These are phyloP conservation scores for Venustampulla echinocandica DNA, from an alignment of 495 filamentous ascomycete genomes.

Conservation along the genomic window DNA sequence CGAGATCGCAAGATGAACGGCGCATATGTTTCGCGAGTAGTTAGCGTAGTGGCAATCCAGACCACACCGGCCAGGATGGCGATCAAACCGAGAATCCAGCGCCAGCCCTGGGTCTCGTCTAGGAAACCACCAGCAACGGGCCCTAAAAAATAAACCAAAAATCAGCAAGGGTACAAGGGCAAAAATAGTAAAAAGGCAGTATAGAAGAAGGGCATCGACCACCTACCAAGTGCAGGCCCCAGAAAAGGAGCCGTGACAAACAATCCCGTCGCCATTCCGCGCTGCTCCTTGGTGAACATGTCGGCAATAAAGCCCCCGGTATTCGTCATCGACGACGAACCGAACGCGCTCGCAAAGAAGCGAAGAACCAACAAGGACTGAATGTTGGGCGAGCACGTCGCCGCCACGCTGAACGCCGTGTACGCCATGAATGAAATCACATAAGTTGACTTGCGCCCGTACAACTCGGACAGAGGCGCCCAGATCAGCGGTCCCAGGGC, in stretches of 20 bases:
- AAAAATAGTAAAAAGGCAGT: constrained; percentile 2
- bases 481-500: constrained; percentile 58
- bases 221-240: constrained; percentile 53
- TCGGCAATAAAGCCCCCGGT: constrained; percentile 68
- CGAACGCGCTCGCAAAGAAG: constrained; percentile 74
- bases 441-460: constrained; percentile 64
- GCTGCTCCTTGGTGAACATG: constrained; percentile 55
- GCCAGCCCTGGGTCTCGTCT: constrained; percentile 47
- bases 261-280: constrained; percentile 54
- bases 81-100: constrained; percentile 43
- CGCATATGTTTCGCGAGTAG: constrained; percentile 80
- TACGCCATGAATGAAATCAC: constrained; percentile 53
- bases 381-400: constrained; percentile 52
- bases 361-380: constrained; percentile 61
- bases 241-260: constrained; percentile 63
- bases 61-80: constrained; percentile 61
- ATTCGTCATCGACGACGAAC: constrained; percentile 64
- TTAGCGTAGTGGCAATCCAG: constrained; percentile 51
- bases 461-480: constrained; percentile 61
- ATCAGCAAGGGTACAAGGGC: constrained; percentile 1
- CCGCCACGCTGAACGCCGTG: constrained; percentile 61
- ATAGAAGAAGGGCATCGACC: background rate
- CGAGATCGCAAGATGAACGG: constrained; percentile 61
- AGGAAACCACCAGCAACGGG: constrained; percentile 36
- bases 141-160: constrained; percentile 20